Conservation (phyloP, 2,329 filamentous ascomycete genomes). For the Trichoderma afroharzianum region DNA sequence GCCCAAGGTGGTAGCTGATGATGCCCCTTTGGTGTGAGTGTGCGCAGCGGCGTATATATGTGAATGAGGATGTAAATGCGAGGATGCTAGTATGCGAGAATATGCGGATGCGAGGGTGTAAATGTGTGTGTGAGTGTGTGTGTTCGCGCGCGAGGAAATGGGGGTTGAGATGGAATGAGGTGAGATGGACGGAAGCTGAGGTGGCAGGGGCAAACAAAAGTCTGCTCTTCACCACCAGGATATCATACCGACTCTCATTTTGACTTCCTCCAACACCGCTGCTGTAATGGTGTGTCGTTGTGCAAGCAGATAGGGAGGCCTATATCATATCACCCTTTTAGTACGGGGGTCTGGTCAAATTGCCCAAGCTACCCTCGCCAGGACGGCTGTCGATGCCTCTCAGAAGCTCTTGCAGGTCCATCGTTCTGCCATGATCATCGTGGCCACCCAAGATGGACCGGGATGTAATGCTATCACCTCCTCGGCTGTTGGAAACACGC, state of each 20-base stretch:
- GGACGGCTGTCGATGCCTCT: conserved; percentile 48
- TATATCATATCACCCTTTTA: conserved; percentile 26
- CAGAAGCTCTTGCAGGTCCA: conserved; percentile 49
- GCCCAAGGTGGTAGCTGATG: not conserved
- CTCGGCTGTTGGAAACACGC: conserved; percentile 42
- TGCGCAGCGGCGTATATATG: not conserved
- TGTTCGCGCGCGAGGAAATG: not conserved
- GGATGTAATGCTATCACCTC: conserved; percentile 37
- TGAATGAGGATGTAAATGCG: not conserved
- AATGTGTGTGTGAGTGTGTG: not conserved
- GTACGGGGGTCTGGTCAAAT: conserved; percentile 48
- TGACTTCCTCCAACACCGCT: not conserved
- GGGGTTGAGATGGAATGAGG: not conserved
- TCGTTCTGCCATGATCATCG: conserved; percentile 31
- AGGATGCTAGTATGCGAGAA: not conserved
- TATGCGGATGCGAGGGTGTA: not conserved
- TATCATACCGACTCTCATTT: not conserved
- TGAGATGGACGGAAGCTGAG: not conserved
- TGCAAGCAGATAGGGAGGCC: too few species aligned
- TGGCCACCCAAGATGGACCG: conserved; percentile 33
- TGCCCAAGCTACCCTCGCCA: conserved; percentile 44
- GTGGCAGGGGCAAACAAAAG: not conserved
- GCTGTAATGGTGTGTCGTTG: not conserved
- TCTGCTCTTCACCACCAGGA: not conserved
- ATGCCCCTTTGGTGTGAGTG: not conserved